Base-by-base conservation (phyloP, 768 basidiomycete species). In the Xerocomus potaroensis region DNA sequence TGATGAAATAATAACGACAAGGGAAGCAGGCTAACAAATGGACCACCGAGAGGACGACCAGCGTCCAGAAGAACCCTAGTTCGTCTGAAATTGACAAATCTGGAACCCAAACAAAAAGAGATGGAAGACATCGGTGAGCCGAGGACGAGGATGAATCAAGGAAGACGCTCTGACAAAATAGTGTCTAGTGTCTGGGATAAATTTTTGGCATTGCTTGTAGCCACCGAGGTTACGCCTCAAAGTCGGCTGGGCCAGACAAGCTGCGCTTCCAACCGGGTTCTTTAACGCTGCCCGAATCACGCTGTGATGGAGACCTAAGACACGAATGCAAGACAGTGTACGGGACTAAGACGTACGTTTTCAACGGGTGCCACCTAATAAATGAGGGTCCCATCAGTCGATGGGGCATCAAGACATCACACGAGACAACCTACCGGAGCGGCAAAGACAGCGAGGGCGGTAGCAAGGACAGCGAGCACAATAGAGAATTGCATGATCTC, bases 401-500 rank as follows among this genome's bases (percentile, higher is more conserved):
- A 11, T n/a, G n/a, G n/a, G n/a, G n/a, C n/a, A n/a, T n/a, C n/a
- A n/a, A 16, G 19, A 31, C 15, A 32, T 22, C 8, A n/a, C 31
- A 5, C n/a, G 21, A 33, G n/a, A 12, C 19, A 31, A 33, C 41
- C 22, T n/a, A 43, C 41, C 9, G 41, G 41, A 2, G 41, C 21
- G 18, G 41, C 41, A 10, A 43, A 32, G 5, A 24, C 41, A 19
- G 6, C 41, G 3, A 22, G 21, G n/a, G 31, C 31, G 33, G 41
- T 16, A 3, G 22, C 31, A 24, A 43, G 31, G 3, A 32, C 15
- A 10, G n/a, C 9, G 11, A 33, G 15, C 11, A 43, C 16, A 3
- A n/a, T 19, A 7, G 31, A 33, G 15, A 43, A 33, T 9, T 14
- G 30, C 41, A 43, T 43, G 41, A 33, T 71, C 45, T 15, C 26